Evolutionary conservation across 2,329 filamentous ascomycete genomes (phyloP), one percentile per base, ranked within the genome.

Genomic region (Colletotrichum scovillei): DNA sequence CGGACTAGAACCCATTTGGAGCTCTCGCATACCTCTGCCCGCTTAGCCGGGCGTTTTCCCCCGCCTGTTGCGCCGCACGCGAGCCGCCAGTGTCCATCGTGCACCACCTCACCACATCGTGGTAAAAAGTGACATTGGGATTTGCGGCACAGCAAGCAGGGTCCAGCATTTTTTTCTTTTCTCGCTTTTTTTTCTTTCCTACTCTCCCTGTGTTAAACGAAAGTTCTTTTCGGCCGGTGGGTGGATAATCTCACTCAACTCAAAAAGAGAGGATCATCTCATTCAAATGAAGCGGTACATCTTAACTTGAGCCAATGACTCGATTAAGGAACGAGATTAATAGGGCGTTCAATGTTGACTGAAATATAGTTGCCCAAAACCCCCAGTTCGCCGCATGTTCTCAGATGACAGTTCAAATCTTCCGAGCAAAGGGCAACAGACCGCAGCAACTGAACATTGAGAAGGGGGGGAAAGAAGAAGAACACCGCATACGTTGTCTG

Each of bases 1-100:
- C 49, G 32, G 49, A 12, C 65, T 62, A 62, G 63, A 24, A 58
- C 63, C 24, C 56, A 35, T 24, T 22, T 12, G 7, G 32, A 19
- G 35, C 22, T 38, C 53, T 38, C 30, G 19, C 19, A 22, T n/a
- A 12, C 30, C 24, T 28, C 16, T 42, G 57, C 56, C 68, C 35
- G 38, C 64, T 62, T 32, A 64, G 53, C 42, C 69, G 69, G 65
- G 69, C 69, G 69, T 59, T 26, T 26, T 42, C 65, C 67, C 58
- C 59, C 35, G 14, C 60, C 42, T 8, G 26, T 59, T 26, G 46
- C 46, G 62, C 62, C 32, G 22, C 62, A 30, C 24, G n/a, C 62
- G 62, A 64, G 46, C 19, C 42, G 24, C 38, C n/a, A 63, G 14
- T 11, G 8, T 26, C 14, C 26, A 57, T 19, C n/a, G n/a, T 19